These are phyloP conservation scores for Stachybotrys elegans DNA, from an alignment of 2,329 filamentous ascomycete genomes.

Conservation along the genomic window DNA sequence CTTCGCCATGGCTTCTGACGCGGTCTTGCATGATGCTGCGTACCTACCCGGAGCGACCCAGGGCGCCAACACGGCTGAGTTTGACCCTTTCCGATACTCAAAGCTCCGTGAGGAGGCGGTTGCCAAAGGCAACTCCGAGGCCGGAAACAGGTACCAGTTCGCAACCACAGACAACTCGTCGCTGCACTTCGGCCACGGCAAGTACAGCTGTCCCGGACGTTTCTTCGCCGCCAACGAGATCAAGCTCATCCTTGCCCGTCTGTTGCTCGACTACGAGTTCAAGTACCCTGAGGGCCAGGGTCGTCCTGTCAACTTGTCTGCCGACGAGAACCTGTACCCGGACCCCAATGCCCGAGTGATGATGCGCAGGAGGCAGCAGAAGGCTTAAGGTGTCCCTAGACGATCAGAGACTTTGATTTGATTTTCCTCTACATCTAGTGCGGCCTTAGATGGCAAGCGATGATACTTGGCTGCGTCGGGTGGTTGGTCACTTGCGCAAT, in stretches of 20 bases:
- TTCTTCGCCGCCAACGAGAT: slow-evolving; percentile 37
- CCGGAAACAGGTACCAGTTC: slow-evolving; percentile 23
- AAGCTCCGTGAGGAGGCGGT: slow-evolving; percentile 18
- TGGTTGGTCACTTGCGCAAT: too few species aligned
- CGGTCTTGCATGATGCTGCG: slow-evolving; percentile 24
- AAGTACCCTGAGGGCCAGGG: too few species aligned
- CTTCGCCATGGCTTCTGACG: slow-evolving; percentile 20
- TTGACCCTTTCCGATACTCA: slow-evolving; percentile 21
- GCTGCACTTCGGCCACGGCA: slow-evolving; percentile 33
- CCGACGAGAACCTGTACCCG: too few species aligned
- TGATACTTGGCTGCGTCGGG: too few species aligned
- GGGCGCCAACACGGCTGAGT: slow-evolving; percentile 18
- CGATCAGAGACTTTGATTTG: too few species aligned
- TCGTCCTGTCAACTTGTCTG: too few species aligned
- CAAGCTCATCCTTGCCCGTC: slow-evolving; percentile 25
- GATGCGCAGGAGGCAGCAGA: too few species aligned
- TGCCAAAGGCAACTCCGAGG: slow-evolving; percentile 20
- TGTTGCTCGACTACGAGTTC: slow-evolving; percentile 24
- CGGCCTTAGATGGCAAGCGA: too few species aligned
- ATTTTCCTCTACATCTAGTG: too few species aligned
- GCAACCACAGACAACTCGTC: slow-evolving; percentile 24
- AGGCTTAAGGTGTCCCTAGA: too few species aligned
- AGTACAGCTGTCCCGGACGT: slow-evolving; percentile 34
- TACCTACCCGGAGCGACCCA: slow-evolving; percentile 17
- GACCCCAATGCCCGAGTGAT: too few species aligned